A percentile compares a stretch with the other conserved stretches of the same genome.
These are phyloP conservation scores for Leccinum incarnatum DNA, from an alignment of 768 basidiomycete species.

Conservation along the genomic window DNA sequence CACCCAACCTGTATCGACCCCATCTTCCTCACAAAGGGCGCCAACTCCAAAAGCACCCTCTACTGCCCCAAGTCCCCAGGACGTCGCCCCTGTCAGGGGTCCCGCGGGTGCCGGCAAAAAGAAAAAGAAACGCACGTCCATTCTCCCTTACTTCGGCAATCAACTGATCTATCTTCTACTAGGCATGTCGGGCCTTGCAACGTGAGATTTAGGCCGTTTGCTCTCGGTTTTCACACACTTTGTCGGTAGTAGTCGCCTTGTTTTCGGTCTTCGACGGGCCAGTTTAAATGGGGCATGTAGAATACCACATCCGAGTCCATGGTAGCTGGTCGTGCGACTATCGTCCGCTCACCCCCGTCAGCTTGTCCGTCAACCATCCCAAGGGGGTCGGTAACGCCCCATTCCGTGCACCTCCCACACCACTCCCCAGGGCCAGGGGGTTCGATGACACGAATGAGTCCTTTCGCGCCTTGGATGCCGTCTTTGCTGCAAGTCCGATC, in stretches of 20 bases:
- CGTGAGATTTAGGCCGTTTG: slow-evolving; percentile 10
- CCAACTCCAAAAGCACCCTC: slow-evolving; percentile 34
- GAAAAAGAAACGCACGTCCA: slow-evolving; percentile 68
- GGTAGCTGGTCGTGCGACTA: slow-evolving; percentile 13
- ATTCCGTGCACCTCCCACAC: slow-evolving; percentile 57
- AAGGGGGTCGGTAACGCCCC: slow-evolving; percentile 67
- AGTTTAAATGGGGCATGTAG: background rate
- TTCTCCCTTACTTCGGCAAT: background rate
- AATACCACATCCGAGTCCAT: background rate
- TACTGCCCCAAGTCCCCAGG: slow-evolving; percentile 42
- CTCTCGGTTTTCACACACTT: background rate
- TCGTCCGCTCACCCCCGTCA: slow-evolving; percentile 62
- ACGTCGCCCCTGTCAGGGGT: slow-evolving; percentile 42
- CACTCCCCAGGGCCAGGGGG: slow-evolving; percentile 70
- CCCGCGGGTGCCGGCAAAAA: slow-evolving; percentile 58
- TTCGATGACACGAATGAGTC: slow-evolving; percentile 81
- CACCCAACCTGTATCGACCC: slow-evolving; percentile 29
- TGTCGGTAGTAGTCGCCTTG: background rate
- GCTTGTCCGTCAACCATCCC: slow-evolving; percentile 74
- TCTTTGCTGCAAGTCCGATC: slow-evolving; percentile 50
- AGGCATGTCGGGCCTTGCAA: slow-evolving; percentile 27
- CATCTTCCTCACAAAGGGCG: slow-evolving; percentile 31
- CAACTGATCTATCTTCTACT: slow-evolving; percentile 8
- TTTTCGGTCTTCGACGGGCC: background rate
- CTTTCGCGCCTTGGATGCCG: slow-evolving; percentile 66